phyloP scores from a whole-genome alignment of 2,329 filamentous ascomycete genomes.

The Talaromyces funiculosus region DNA sequence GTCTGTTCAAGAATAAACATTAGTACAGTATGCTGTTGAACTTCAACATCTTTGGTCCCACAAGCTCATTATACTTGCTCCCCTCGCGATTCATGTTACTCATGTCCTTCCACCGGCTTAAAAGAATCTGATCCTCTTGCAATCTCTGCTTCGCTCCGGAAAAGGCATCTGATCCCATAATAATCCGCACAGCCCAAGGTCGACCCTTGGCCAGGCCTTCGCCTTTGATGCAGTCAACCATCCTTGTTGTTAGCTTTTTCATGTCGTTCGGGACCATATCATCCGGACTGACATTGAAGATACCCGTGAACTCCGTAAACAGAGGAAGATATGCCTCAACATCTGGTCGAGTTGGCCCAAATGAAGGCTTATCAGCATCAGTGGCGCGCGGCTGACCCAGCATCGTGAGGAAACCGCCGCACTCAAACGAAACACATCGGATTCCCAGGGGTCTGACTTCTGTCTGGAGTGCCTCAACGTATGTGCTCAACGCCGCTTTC shows the following conservation, averaged over 20 bases:
- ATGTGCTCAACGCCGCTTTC: conserved; percentile 21
- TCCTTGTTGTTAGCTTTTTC: neutral
- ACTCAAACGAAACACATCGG: neutral
- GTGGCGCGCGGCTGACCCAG: neutral
- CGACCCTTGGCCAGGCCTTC: neutral
- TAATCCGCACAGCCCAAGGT: neutral
- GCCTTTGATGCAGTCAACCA: neutral
- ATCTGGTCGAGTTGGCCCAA: neutral
- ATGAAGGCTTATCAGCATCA: neutral
- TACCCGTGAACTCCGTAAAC: neutral
- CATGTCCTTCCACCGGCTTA: neutral
- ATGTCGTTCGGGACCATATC: conserved; percentile 1
- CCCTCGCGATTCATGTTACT: neutral
- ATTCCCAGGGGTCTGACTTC: neutral
- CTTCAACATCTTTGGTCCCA: conserved; percentile 1
- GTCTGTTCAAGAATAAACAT: neutral
- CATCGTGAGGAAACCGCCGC: neutral
- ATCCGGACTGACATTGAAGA: neutral
- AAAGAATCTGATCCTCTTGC: neutral
- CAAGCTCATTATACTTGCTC: neutral
- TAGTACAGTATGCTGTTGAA: neutral
- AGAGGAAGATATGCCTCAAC: neutral
- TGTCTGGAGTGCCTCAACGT: neutral
- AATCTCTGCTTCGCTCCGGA: neutral
- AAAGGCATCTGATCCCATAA: neutral